These are phyloP conservation scores for Aspergillus panamensis DNA, from an alignment of 495 filamentous ascomycete species.

Conservation along the genomic window DNA sequence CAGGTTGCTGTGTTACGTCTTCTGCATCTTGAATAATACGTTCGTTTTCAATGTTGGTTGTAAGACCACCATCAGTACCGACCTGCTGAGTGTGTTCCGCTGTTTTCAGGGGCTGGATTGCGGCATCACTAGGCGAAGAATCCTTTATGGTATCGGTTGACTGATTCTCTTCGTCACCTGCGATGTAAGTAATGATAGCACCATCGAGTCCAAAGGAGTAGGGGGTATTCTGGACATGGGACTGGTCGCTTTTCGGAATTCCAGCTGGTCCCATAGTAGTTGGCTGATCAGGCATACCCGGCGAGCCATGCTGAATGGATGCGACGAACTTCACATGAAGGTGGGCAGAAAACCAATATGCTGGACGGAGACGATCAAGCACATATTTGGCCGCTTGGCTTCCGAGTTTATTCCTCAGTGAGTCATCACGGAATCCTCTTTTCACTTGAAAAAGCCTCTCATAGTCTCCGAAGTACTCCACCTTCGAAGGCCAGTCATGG, in stretches of 20 bases:
- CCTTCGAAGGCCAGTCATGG: conserved; percentile 87
- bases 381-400: conserved; percentile 73
- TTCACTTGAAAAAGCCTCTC: conserved; percentile 64
- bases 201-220: conserved; percentile 25
- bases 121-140: not conserved
- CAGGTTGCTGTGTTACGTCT: not conserved
- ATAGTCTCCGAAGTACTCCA: conserved; percentile 71
- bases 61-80: not conserved
- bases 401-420: conserved; percentile 66
- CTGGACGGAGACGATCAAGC: conserved; percentile 73
- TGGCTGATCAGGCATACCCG: not conserved
- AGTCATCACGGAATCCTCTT: conserved; percentile 68
- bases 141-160: not conserved
- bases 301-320: conserved; percentile 55
- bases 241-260: not conserved
- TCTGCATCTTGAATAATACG: not conserved
- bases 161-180: conserved; percentile 5
- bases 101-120: not conserved
- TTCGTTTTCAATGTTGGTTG: not conserved
- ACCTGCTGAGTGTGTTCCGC: not conserved
- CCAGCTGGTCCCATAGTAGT: conserved; percentile 15
- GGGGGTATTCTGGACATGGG: not conserved
- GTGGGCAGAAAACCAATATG: conserved; percentile 93
- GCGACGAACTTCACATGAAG: conserved; percentile 84
- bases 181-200: conserved; percentile 5